These are phyloP conservation scores for Zasmidium cellare DNA, from an alignment of 2,329 filamentous ascomycete species.

Conservation along the genomic window DNA sequence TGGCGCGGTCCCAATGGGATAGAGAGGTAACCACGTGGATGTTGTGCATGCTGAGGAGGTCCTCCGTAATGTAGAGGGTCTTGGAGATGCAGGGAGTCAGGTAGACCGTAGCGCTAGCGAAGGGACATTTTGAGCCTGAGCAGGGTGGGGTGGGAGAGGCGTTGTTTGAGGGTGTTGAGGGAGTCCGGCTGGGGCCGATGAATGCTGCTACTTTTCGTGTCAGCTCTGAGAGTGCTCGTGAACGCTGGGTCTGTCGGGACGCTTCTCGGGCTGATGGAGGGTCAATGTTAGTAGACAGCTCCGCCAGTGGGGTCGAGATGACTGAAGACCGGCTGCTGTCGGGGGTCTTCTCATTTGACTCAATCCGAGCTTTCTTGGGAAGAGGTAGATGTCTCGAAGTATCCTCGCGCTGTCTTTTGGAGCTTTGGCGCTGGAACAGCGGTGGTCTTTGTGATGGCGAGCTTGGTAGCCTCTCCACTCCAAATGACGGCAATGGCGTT, in stretches of 20 bases:
- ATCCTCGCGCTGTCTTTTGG: conserved; percentile 6
- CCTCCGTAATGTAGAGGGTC: conserved; percentile 30
- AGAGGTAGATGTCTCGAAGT: neutral
- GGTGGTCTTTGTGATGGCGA: neutral
- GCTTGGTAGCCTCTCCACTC: neutral
- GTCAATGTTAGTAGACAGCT: conserved; percentile 18
- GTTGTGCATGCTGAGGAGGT: conserved; percentile 28
- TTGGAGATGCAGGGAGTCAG: conserved; percentile 32
- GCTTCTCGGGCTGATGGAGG: neutral
- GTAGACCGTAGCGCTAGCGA: conserved; percentile 25
- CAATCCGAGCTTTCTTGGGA: neutral
- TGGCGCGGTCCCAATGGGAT: conserved; percentile 34
- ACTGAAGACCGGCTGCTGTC: neutral
- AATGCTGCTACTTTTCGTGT: conserved; percentile 8
- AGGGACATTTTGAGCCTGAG: conserved; percentile 20
- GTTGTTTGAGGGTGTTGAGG: neutral
- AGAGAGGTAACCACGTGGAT: conserved; percentile 13
- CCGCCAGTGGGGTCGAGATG: conserved; percentile 13
- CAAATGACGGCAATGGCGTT: neutral
- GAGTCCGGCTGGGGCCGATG: neutral
- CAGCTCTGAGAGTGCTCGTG: conserved; percentile 7
- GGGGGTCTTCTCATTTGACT: neutral
- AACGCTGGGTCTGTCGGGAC: neutral
- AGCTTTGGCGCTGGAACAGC: neutral
- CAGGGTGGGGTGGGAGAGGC: conserved; percentile 4